Conservation (phyloP, 2,329 filamentous ascomycete genomes). For the Camptophora hylomeconis region DNA sequence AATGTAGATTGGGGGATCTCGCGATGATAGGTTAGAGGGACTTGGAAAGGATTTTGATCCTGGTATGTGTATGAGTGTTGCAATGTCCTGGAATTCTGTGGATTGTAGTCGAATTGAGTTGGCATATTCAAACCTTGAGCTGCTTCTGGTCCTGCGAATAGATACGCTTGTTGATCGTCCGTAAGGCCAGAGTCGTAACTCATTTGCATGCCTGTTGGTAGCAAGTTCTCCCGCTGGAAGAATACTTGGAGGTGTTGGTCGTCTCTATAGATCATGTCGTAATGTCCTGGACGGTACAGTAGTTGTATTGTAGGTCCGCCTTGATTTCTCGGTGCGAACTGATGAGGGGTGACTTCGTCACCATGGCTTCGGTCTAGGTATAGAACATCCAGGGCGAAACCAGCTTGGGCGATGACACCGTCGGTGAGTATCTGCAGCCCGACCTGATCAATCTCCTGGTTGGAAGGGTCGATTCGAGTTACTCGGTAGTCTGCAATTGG, state of each 20-base stretch:
- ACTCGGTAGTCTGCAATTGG: conserved; percentile 56
- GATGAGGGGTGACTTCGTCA: conserved; percentile 49
- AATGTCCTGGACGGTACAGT: conserved; percentile 68
- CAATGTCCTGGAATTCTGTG: neutral
- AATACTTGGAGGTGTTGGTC: conserved; percentile 13
- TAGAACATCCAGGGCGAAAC: conserved; percentile 71
- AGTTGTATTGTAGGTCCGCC: conserved; percentile 47
- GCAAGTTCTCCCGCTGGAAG: conserved; percentile 5
- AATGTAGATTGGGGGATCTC: too few relatives aligned
- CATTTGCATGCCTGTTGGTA: neutral
- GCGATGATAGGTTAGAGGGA: too few relatives aligned
- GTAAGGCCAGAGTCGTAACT: neutral
- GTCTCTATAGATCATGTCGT: conserved; percentile 78
- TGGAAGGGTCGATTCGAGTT: conserved; percentile 57
- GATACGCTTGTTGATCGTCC: neutral
- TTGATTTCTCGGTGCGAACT: conserved; percentile 29
- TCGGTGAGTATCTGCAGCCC: conserved; percentile 66
- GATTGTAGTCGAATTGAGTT: neutral
- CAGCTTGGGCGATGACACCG: conserved; percentile 64
- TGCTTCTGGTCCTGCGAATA: neutral
- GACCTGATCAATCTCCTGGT: conserved; percentile 83
- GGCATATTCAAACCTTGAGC: neutral
- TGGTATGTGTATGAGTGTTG: neutral
- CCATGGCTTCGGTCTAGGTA: conserved; percentile 83
- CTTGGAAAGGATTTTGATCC: too few relatives aligned